Base-by-base conservation (phyloP, 495 filamentous ascomycete genomes). In the Stereocaulon alpinum region DNA sequence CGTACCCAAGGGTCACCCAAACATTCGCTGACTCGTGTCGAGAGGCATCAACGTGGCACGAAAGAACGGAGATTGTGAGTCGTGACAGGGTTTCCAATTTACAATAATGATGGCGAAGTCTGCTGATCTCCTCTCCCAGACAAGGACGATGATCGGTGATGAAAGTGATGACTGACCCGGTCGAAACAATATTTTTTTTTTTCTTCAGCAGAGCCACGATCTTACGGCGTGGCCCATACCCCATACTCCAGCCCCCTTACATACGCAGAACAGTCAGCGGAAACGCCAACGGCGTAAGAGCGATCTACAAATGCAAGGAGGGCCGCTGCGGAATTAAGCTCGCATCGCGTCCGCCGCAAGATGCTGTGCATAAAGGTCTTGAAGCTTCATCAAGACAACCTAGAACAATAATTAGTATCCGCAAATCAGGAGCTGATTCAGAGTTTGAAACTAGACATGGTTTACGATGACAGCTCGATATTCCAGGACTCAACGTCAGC, bases 301-400 rank as follows among this genome's bases (percentile, higher is more conserved):
- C 15, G 57, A 59, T 59, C 57, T 59, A 41, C 57, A 53, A 5
- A 53, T 50, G 40, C 49, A 59, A 59, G 57, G 57, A 59, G 57
- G 44, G 57, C 37, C 57, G 48, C 57, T 41, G 57, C 57, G 40
- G 40, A 59, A 45, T 59, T 59, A 59, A 59, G 37, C 57, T 59
- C 49, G 49, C 57, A 59, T 48, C 57, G 57, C 57, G 53, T 59
- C 57, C 57, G 57, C 57, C 57, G 57, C 57, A 59, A 47, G 40
- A 59, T 59, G 57, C 57, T 59, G 47, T 59, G 57, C 57, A 59
- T 59, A 50, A 50, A 58, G 40, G 43, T 58, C 43, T 20, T 44
- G 55, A 44, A 34, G 27, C 49, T 52, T 51, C 20, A 24, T n/a
- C 4, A n/a, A 22, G 32, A 49, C 4, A n/a, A 24, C 47, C 30